Conservation (phyloP, 495 filamentous ascomycete species). For the Podospora pseudoanserina region DNA sequence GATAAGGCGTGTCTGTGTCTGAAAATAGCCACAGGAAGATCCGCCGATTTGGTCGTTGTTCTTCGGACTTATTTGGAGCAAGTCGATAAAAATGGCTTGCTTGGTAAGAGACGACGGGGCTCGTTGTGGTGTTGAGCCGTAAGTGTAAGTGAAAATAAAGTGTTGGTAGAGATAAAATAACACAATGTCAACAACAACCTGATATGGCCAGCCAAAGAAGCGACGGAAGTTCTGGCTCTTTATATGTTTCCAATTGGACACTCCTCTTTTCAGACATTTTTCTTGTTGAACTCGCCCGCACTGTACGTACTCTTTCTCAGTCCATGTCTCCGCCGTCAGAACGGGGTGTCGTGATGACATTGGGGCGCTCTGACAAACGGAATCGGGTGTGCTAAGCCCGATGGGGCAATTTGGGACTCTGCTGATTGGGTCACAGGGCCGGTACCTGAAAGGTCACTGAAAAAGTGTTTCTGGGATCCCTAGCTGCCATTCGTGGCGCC, state of each 20-base stretch:
- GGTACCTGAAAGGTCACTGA: conserved; percentile 30
- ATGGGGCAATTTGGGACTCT: conserved; percentile 26
- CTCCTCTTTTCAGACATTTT: not conserved
- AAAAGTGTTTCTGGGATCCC: conserved; percentile 16
- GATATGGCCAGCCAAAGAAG: not conserved
- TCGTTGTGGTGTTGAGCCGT: not conserved
- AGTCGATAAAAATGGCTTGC: conserved; percentile 16
- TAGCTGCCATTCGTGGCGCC: conserved; percentile 16
- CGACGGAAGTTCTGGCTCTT: not conserved
- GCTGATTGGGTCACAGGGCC: conserved; percentile 36
- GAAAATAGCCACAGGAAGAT: conserved; percentile 23
- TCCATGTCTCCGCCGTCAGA: conserved; percentile 21
- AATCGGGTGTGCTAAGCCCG: conserved; percentile 24
- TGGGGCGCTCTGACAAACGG: conserved; percentile 27
- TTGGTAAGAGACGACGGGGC: not conserved
- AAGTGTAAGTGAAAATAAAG: not conserved
- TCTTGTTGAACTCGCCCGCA: conserved; percentile 6
- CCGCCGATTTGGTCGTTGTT: not conserved
- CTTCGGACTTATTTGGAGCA: conserved; percentile 6
- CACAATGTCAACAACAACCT: not conserved
- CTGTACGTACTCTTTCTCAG: conserved; percentile 11
- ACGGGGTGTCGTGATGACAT: conserved; percentile 32
- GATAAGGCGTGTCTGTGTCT: conserved; percentile 23
- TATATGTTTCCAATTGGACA: not conserved
- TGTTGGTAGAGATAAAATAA: not conserved